Base-by-base conservation (phyloP, 805 yeast species). In the Ogataea pilisensis region DNA sequence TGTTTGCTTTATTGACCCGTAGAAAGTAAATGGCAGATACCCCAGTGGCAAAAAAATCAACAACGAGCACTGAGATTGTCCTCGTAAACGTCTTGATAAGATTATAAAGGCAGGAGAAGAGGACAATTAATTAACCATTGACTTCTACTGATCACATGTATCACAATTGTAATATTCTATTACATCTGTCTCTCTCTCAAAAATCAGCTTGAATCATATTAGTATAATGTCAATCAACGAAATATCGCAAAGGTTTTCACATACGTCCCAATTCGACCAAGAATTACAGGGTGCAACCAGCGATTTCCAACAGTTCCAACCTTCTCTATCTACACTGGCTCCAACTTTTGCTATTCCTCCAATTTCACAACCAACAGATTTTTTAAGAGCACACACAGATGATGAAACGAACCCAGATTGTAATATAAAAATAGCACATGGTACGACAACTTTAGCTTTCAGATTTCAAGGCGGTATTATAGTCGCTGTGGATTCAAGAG, bases 381-480 rank as follows among this genome's bases (percentile, higher is more conserved):
- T 91, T 61, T 70, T 93, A 51, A 76, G 98, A 63, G 97, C 97
- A n/a, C 97, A 93, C 65, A 93, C 99, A 7, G 99, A 93, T 65
- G 97, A 93, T 65, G 82, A 88, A 16, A 61, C 80, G 45, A 91
- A 90, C 62, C 95, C 95, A 21, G 97, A 89, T 60, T 90, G 95
- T 67, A 85, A 82, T 58, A 91, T 93, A 69, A 91, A 93, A 64
- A 85, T 93, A 58, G 96, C 97, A 18, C 99, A 93, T 66, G 99
- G 99, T 64, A 93, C 99, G n/a, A 93, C 99, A 6, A 93, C 99
- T 12, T 72, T 93, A 55, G 96, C 98, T 8, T 93, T 93, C 70
- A 76, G 97, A 64, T 93, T 90, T 66, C 80, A 91, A 68, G 96
- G 91, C 21, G 99, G 99, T 19, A 90, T 93, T 51, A 71, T 84